Evolutionary conservation across 78 protist genomes (phyloP), one percentile per base, ranked within the genome.

Genomic region (Mantamonas sphyraenae): DNA sequence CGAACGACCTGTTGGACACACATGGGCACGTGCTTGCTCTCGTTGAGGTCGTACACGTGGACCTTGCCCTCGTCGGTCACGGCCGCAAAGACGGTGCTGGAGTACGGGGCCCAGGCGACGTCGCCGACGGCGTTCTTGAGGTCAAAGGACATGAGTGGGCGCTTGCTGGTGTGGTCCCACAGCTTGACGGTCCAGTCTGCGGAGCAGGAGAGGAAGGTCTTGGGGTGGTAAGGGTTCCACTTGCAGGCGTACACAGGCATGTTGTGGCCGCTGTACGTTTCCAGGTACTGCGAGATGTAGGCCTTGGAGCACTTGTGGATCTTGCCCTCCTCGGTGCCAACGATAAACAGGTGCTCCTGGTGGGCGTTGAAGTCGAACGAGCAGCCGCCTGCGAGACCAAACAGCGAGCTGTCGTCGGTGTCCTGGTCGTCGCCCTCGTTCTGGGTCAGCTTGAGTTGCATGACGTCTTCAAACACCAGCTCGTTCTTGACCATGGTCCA

Each of bases 101-200:
- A 79, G 74, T 64, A 81, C 20, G 96, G 96, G 34, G 93, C 63
- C 96, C 96, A 86, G 26, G 76, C 82, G 26, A 80, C 84, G 34
- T 82, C 89, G 35, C 86, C 82, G 40, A 85, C 84, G 55, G 84
- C 40, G 50, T 40, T 37, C 69, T 45, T 31, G 53, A 87, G 74
- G 69, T 84, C 87, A 60, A 74, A 89, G 26, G 78, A 40, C 71
- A 82, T 51, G 42, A 79, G 31, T 37, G 90, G 76, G 37, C 34
- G 3, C 62, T 12, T 38, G 35, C 14, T 16, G 22, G 2, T 26
- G 50, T 76, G 64, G 26, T 87, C 83, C 90, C 90, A 91, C 38
- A 91, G 33, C 68, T 81, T 80, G 34, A 84, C 91, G 2, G 85
- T 71, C 96, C 96, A 91, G 73, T 91, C 96, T 2, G 91, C 88